A percentile compares a stretch with the other conserved stretches of the same genome.
phyloP scores from a whole-genome alignment of 139 green algal species.

The Gonium pectorale region DNA sequence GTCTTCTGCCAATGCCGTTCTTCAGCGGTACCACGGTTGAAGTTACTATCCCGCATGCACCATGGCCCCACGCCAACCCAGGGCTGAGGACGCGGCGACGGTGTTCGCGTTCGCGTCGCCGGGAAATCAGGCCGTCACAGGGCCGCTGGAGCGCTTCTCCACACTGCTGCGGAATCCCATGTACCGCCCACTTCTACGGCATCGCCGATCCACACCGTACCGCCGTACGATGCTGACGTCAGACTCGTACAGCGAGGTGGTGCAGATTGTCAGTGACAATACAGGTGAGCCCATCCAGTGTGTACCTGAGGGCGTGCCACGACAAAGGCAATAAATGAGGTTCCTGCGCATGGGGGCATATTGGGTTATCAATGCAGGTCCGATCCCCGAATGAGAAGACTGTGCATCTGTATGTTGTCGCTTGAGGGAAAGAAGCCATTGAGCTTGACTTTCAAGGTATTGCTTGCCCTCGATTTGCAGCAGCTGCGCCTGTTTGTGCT shows the following conservation, averaged over 20 bases:
- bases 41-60: no score
- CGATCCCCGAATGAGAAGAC: no score
- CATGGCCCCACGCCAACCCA: no score
- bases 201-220: neutral
- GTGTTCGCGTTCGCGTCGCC: conserved; percentile 30
- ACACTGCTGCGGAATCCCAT: neutral
- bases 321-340: neutral
- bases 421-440: no score
- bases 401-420: no score
- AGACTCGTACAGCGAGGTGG: neutral
- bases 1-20: no score
- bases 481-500: neutral
- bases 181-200: conserved; percentile 33
- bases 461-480: neutral
- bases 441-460: neutral
- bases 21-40: no score
- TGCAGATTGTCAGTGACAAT: neutral
- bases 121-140: conserved; percentile 5
- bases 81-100: neutral
- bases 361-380: neutral
- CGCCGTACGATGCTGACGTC: neutral
- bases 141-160: conserved; percentile 16
- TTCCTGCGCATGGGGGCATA: neutral
- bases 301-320: neutral
- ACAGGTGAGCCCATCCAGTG: neutral